phyloP scores from a whole-genome alignment of 2,329 filamentous ascomycete genomes.

The Magnaporthales sp. region DNA sequence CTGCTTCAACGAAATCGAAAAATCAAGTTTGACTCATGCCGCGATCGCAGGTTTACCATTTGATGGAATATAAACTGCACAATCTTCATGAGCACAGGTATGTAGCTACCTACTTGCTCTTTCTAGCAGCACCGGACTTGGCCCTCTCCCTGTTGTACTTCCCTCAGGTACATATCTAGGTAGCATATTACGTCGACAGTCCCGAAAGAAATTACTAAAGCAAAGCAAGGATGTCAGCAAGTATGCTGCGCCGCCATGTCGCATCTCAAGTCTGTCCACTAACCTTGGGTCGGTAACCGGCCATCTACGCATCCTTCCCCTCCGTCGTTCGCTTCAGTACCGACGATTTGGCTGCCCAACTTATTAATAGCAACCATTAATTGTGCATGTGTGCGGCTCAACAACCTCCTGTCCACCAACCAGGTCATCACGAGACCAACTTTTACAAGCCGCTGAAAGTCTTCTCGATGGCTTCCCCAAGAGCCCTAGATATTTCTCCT shows the following conservation, averaged over 20 bases:
- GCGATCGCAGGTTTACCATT: no score
- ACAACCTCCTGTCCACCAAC: not conserved
- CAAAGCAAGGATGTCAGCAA: not conserved
- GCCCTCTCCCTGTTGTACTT: no score
- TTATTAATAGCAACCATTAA: not conserved
- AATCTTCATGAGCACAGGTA: no score
- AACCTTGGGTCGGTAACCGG: not conserved
- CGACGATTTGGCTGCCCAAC: not conserved
- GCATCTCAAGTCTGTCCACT: not conserved
- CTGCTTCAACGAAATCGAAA: no score
- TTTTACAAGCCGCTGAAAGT: constrained; percentile 34
- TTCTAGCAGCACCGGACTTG: no score
- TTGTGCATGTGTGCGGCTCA: not conserved
- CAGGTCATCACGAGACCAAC: not conserved
- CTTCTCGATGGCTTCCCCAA: constrained; percentile 25
- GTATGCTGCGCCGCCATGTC: not conserved
- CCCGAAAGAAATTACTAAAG: not conserved
- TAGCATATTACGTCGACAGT: no score
- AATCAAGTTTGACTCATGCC: no score
- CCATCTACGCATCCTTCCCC: not conserved
- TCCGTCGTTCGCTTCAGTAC: not conserved
- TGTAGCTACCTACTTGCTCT: no score
- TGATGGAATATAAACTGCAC: no score
- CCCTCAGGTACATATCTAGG: no score
- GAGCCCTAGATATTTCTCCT: constrained; percentile 23